Conservation (phyloP, 495 filamentous ascomycete genomes). For the Lindgomyces ingoldianus region DNA sequence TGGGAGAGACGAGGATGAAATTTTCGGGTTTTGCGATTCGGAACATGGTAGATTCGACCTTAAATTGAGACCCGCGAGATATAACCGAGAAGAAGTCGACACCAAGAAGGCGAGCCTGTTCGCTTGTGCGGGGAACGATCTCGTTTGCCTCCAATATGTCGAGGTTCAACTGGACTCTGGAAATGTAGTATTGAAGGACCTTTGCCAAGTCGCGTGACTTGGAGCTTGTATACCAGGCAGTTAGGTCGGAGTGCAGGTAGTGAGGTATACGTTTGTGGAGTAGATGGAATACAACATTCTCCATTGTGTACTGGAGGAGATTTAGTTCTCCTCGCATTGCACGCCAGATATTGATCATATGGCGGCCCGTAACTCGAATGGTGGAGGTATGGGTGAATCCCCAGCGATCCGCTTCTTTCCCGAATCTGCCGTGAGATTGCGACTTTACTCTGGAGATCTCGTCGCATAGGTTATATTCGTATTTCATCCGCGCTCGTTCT, state of each 20-base stretch:
- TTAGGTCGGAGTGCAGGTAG: conserved; percentile 75
- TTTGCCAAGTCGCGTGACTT: conserved; percentile 70
- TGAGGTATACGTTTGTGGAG: conserved; percentile 90
- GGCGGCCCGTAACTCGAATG: conserved; percentile 83
- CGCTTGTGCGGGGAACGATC: conserved; percentile 83
- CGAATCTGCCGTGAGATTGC: conserved; percentile 76
- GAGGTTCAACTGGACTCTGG: conserved; percentile 77
- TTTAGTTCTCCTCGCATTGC: conserved; percentile 91
- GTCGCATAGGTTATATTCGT: conserved; percentile 85
- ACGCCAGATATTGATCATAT: conserved; percentile 97
- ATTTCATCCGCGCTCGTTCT: conserved; percentile 80
- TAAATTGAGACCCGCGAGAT: conserved; percentile 92
- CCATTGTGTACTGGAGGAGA: conserved; percentile 90
- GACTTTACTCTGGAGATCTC: conserved; percentile 87
- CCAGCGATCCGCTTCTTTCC: conserved; percentile 85
- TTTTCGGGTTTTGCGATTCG: conserved; percentile 97
- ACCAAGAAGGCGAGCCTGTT: conserved; percentile 89
- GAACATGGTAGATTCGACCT: conserved; percentile 98
- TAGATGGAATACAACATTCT: conserved; percentile 93
- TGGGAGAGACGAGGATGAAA: conserved; percentile 86
- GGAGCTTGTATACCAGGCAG: conserved; percentile 73
- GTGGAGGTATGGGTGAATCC: conserved; percentile 88
- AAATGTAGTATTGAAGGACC: conserved; percentile 74
- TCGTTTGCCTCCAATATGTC: conserved; percentile 92
- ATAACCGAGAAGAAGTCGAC: conserved; percentile 97